Evolutionary conservation across 768 basidiomycete genomes (phyloP).

Genomic region (Psilocybe sp.): DNA sequence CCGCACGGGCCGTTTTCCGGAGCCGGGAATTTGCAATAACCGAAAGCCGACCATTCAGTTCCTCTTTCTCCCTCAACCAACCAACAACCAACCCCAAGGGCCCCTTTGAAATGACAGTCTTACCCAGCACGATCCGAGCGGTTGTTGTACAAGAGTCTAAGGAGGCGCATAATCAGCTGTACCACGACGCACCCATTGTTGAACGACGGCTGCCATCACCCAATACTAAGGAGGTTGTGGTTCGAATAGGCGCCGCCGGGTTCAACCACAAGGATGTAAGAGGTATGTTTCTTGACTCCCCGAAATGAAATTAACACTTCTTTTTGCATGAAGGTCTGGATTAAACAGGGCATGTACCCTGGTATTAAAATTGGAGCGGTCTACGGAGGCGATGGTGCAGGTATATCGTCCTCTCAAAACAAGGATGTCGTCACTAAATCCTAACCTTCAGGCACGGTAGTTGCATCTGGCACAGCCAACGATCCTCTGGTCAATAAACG

Average conservation of each 20-base stretch:
- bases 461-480: slow-evolving; percentile 49
- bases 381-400: slow-evolving; percentile 74
- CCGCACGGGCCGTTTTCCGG: no score
- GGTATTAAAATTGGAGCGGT: slow-evolving; percentile 55
- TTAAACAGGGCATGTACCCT: slow-evolving; percentile 67
- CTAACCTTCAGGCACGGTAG: slow-evolving; percentile 49
- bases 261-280: slow-evolving; percentile 79
- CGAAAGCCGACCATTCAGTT: no score
- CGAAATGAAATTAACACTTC: no score
- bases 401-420: slow-evolving; percentile 30
- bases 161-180: slow-evolving; percentile 35
- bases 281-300: no score
- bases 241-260: slow-evolving; percentile 64
- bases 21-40: no score
- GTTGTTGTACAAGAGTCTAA: slow-evolving; percentile 47
- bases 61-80: no score
- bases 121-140: slow-evolving; percentile 44
- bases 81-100: no score
- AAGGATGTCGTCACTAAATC: neutral
- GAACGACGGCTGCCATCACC: slow-evolving; percentile 48
- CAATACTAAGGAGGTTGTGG: slow-evolving; percentile 56
- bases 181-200: slow-evolving; percentile 56
- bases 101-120: no score
- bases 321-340: slow-evolving; percentile 57
- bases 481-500: slow-evolving; percentile 61